Evolutionary conservation across 2,329 filamentous ascomycete genomes (phyloP).

Genomic region (Stachybotrys echinatus): DNA sequence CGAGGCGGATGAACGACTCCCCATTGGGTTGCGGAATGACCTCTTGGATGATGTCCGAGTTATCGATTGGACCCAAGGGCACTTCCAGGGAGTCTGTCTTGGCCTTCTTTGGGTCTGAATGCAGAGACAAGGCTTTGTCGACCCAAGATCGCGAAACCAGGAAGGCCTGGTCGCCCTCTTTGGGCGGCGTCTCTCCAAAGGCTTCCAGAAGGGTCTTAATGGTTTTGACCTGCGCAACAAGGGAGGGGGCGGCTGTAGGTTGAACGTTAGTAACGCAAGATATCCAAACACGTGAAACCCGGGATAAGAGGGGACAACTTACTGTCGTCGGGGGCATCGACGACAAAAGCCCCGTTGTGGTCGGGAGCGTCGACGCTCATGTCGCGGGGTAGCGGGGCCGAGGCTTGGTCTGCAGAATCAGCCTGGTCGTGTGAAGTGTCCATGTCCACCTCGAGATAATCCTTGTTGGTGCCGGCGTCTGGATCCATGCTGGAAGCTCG

Average conservation of each 20-base stretch:
- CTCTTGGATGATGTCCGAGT: constrained; percentile 71
- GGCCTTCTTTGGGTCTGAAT: constrained; percentile 49
- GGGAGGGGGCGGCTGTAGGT: constrained; percentile 26
- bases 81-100: constrained; percentile 57
- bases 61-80: constrained; percentile 75
- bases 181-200: constrained; percentile 44
- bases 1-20: constrained; percentile 66
- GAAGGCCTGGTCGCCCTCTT: constrained; percentile 70
- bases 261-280: constrained; percentile 8
- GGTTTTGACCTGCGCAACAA: constrained; percentile 61
- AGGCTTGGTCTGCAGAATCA: constrained; percentile 9
- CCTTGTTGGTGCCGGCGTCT: constrained; percentile 33
- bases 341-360: constrained; percentile 11
- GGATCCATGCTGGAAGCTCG: constrained; percentile 58
- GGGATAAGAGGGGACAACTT: constrained; percentile 9
- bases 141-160: constrained; percentile 80
- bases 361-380: constrained; percentile 36
- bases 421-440: constrained; percentile 20
- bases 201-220: constrained; percentile 59
- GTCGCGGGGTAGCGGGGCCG: constrained; percentile 24
- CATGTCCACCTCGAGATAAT: constrained; percentile 41
- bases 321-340: constrained; percentile 18
- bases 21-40: constrained; percentile 45
- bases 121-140: constrained; percentile 62
- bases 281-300: background rate